Base-by-base conservation (phyloP, 164 flowering plant species). In the Vitis amurensis region DNA sequence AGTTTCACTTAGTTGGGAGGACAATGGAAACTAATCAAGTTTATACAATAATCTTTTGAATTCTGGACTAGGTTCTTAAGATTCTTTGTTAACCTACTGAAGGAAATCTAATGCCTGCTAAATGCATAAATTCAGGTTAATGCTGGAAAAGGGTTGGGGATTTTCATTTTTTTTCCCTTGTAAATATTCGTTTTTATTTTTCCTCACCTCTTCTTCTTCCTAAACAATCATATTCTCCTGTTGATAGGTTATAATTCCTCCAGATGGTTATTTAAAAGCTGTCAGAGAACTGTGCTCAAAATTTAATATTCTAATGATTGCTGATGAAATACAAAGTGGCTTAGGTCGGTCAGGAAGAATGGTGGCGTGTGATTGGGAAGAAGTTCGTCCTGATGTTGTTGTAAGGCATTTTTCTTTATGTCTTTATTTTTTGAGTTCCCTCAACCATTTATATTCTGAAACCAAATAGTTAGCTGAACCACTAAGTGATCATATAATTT, bases 291-390 rank as follows among this genome's bases (percentile, higher is more conserved):
- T 93, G 60, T 96, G 99, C 86, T 77, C 97, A 12, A 88, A 89
- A 65, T 82, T 91, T 76, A 89, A 91, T 67, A 61, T 96, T 50
- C 69, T 96, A 66, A 93, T 96, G 98, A 92, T 96, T 69, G 99
- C 97, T 51, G 99, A 96, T 85, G 99, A 96, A 79, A 85, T 96
- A 79, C 99, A 96, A 84, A 87, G 87, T 74, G 99, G 99, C 61
- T 79, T 96, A 73, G 99, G 86, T 61, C 81, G 98, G 27, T 81
- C 97, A 58, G 98, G 99, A 68, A 92, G 82, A 82, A 70, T 93
- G 89, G 82, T 96, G 78, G 97, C 97, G 64, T 93, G 97, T 71
- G 96, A 96, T 53, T 96, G 99, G 99, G 99, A 93, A 80, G 84
- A 83, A 58, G 87, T 92, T 62, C 91, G 91, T 8, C 98, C 98